Base-by-base conservation (phyloP, 2,329 filamentous ascomycete genomes). In the Penicillium sp. region DNA sequence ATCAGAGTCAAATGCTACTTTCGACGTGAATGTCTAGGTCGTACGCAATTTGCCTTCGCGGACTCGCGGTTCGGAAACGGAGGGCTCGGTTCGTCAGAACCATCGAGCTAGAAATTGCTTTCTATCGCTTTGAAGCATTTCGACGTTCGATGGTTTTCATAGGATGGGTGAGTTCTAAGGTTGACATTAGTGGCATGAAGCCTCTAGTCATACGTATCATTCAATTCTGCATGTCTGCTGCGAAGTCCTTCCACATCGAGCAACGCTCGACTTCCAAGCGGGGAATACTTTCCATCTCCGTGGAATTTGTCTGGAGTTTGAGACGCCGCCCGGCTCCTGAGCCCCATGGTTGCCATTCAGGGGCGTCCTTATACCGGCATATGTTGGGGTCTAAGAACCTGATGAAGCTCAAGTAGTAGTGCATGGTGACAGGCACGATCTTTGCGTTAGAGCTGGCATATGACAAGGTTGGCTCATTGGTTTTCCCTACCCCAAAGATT, bases 371-470 rank as follows among this genome's bases (percentile, higher is more conserved):
- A 37, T 61, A 56, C n/a, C 53, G 42, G n/a, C 52, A 55, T 4
- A 39, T 39, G 39, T 67, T 67, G 1, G 64, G 65, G 31, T 67
- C 37, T 6, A 66, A 50, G 4, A 54, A 35, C 27, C 58, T 63
- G 44, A 64, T 42, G 23, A 67, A 67, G 41, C 64, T 67, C 18
- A 67, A 52, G 41, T 61, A 66, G 39, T 67, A 67, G 45, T 62
- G 53, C 63, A 65, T 65, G 16, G 61, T 63, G 27, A 66, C 55
- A 10, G 63, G 63, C 6, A 66, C 54, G 7, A 67, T 67, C 0
- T 50, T 40, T 12, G 58, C 47, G 32, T 67, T 65, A 21, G 67
- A 68, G 70, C 60, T 59, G 75, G 75, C 46, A 60, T 59, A 63
- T 6, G 62, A 61, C n/a, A 57, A 52, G 1, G 58, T 52, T 2